Base-by-base conservation (phyloP, 2,329 filamentous ascomycete species). In the Sclerotinia subarctica region DNA sequence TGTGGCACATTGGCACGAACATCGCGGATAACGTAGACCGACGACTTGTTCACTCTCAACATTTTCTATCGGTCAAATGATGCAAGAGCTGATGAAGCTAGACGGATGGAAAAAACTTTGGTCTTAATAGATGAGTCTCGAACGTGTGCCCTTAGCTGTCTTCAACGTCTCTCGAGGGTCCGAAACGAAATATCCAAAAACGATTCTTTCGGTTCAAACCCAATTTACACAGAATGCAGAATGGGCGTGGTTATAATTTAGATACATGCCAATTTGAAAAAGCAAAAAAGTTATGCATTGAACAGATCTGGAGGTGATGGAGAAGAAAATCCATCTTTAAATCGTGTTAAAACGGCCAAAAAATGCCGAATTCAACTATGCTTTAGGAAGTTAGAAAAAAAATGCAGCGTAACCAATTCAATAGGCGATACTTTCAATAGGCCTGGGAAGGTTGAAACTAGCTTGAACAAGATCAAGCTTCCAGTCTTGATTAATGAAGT, bases 401-500 rank as follows among this genome's bases (percentile, higher is more conserved):
- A 13, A 66, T 64, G 44, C 70, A 74, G 54, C 72, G 73, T 44
- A 72, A 47, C 35, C 70, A 32, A 21, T 65, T 13, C 53, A 71
- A 73, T 15, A 70, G 8, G 46, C 47, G 32, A 71, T 62, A n/a
- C 70, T 71, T 10, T 73, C 56, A 6, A 72, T 21, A 26, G 73
- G 70, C 8, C 71, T 72, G 4, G 72, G 64, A 15, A 72, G 64
- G n/a, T 75, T 71, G 15, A 74, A 65, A 17, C 69, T 70, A 7
- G 71, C 71, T 35, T 73, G 72, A 11, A 71, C 65, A 6, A 74
- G 57, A 13, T 72, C 69, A 59, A 73, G 69, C 44, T 71, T 73
- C 73, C 71, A 74, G 15, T 70, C 69, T 26, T 71, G 68, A 46
- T 56, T 68, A 19, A 74, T 59, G 26, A 72, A 47, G 21, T 70